Evolutionary conservation across 2,329 filamentous ascomycete genomes (phyloP).

Genomic region (Fusarium sp.): DNA sequence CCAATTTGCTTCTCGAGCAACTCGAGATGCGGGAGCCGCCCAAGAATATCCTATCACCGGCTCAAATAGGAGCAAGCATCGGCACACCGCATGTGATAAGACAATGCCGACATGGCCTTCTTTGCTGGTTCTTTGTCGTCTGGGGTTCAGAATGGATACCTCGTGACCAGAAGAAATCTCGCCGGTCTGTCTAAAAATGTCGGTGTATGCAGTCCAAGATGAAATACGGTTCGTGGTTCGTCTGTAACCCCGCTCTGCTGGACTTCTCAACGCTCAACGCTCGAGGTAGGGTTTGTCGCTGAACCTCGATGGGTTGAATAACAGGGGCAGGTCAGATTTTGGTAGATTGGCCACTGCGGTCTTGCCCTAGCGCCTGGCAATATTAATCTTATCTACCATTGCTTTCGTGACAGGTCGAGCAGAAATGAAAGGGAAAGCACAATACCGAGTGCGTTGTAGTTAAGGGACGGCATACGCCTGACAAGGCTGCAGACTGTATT

Average conservation of each 20-base stretch:
- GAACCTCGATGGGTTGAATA: slow-evolving; percentile 19
- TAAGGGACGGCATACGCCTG: slow-evolving; percentile 27
- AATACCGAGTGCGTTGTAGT: slow-evolving; percentile 17
- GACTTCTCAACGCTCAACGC: slow-evolving; percentile 15
- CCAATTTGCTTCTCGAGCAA: slow-evolving; percentile 30
- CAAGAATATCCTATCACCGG: slow-evolving; percentile 22
- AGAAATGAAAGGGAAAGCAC: slow-evolving; percentile 5
- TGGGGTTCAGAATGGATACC: slow-evolving; percentile 32
- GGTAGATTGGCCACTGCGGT: slow-evolving; percentile 7
- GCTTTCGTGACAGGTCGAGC: background rate
- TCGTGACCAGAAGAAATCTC: slow-evolving; percentile 42
- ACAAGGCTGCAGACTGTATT: slow-evolving; percentile 47
- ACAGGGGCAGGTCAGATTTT: slow-evolving; percentile 23
- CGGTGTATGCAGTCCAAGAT: slow-evolving; percentile 45
- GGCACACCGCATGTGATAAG: slow-evolving; percentile 44
- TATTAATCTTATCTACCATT: background rate
- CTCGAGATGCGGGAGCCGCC: slow-evolving; percentile 29
- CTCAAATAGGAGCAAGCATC: slow-evolving; percentile 12
- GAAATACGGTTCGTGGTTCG: slow-evolving; percentile 21
- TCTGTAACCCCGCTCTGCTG: slow-evolving; percentile 39
- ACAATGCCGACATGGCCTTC: slow-evolving; percentile 32
- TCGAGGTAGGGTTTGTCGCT: slow-evolving; percentile 6
- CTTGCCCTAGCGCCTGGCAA: slow-evolving; percentile 1
- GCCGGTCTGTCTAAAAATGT: slow-evolving; percentile 45
- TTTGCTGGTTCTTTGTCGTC: slow-evolving; percentile 23